A percentile compares a stretch with the other conserved stretches of the same genome.
These are phyloP conservation scores for Wickerhamiella kurtzmanii DNA, from an alignment of 805 yeast species.

Conservation along the genomic window DNA sequence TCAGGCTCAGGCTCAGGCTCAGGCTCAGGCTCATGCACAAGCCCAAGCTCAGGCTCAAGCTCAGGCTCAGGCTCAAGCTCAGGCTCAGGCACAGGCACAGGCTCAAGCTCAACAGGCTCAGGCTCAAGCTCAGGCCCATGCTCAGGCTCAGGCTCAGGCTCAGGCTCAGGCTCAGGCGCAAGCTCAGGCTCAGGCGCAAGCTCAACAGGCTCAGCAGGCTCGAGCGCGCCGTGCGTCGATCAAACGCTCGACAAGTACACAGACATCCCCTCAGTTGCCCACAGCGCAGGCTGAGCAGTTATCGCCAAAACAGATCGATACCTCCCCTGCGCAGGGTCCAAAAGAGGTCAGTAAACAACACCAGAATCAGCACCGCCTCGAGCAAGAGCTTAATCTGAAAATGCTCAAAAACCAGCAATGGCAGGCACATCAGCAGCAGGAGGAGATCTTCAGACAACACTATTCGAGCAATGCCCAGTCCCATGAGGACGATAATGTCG, in stretches of 20 bases:
- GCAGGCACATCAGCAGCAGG: slow-evolving; percentile 22
- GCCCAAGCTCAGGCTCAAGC: not conserved
- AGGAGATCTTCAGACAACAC: slow-evolving; percentile 13
- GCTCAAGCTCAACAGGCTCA: not conserved
- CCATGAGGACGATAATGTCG: slow-evolving; percentile 12
- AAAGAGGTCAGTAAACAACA: slow-evolving; percentile 11
- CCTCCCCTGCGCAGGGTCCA: not conserved
- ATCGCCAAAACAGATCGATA: not conserved
- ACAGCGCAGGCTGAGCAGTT: not conserved
- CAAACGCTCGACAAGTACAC: not conserved
- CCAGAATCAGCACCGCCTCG: slow-evolving; percentile 15
- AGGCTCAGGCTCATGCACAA: slow-evolving; percentile 2
- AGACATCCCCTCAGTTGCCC: not conserved
- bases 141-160: not conserved
- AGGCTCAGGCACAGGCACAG: not conserved
- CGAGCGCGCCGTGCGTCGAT: not conserved
- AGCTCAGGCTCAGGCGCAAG: slow-evolving; percentile 1
- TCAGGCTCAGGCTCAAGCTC: slow-evolving; percentile 1
- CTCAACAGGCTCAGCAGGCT: not conserved
- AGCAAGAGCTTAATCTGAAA: slow-evolving; percentile 14
- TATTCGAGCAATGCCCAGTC: slow-evolving; percentile 3
- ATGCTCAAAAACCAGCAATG: slow-evolving; percentile 18
- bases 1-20: not conserved
- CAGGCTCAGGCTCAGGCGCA: not conserved
- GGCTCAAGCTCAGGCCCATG: not conserved